These are phyloP conservation scores for Fusarium drepaniforme DNA, from an alignment of 2,329 filamentous ascomycete species.

Conservation along the genomic window DNA sequence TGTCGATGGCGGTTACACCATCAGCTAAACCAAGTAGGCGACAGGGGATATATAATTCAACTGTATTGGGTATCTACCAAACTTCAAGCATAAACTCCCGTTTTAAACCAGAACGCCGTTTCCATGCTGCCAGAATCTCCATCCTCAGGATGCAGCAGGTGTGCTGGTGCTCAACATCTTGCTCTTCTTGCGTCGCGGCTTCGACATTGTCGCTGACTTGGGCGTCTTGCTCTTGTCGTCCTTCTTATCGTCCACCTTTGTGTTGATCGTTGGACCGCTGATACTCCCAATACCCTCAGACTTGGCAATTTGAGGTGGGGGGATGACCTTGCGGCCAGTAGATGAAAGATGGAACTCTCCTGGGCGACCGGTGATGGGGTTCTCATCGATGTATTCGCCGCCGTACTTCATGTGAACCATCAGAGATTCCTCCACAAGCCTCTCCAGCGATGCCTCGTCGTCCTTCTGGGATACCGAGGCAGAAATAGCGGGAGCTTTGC, in stretches of 20 bases:
- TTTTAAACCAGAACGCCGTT: constrained; percentile 16
- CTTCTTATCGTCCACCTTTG: constrained; percentile 60
- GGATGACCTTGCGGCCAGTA: constrained; percentile 65
- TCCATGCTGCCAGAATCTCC: not conserved
- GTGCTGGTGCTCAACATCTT: constrained; percentile 55
- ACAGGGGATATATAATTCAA: not conserved
- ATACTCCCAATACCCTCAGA: constrained; percentile 50
- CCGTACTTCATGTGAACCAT: constrained; percentile 69
- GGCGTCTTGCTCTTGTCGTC: constrained; percentile 61
- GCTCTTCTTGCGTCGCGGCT: constrained; percentile 63
- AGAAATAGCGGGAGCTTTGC: constrained; percentile 36
- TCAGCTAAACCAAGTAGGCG: constrained; percentile 30
- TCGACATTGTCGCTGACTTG: constrained; percentile 55
- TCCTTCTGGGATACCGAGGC: constrained; percentile 49
- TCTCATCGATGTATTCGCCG: constrained; percentile 76
- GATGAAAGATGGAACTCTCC: constrained; percentile 75
- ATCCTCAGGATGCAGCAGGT: constrained; percentile 45
- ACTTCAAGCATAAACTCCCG: not conserved
- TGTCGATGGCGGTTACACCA: constrained; percentile 60
- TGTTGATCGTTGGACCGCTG: constrained; percentile 53
- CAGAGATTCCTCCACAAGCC: constrained; percentile 69
- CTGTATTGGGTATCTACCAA: constrained; percentile 42
- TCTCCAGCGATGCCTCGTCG: constrained; percentile 56
- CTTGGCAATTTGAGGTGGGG: constrained; percentile 47
- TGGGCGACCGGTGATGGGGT: constrained; percentile 74